phyloP scores from a whole-genome alignment of 192 early-diverging fungal genomes.

The Phlyctochytrium bullatum region DNA sequence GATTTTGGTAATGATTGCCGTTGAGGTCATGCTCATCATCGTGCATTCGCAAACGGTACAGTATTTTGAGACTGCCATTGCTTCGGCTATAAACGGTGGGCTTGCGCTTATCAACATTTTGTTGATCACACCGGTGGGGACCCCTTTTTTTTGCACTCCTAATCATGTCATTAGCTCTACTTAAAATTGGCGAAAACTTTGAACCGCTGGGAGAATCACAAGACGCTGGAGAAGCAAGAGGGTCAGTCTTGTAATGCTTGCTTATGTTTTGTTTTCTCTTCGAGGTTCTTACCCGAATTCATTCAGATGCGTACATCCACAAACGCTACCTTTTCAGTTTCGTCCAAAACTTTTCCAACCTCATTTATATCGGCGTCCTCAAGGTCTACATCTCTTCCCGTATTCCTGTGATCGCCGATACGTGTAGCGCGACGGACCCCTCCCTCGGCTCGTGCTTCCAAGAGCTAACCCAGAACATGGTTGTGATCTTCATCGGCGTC shows the following conservation, averaged over 20 bases:
- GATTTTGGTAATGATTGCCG: slow-evolving; percentile 26
- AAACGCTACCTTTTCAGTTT: slow-evolving; percentile 62
- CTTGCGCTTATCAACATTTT: slow-evolving; percentile 51
- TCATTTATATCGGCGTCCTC: slow-evolving; percentile 58
- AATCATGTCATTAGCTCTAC: slow-evolving; percentile 6
- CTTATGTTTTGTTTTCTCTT: not conserved
- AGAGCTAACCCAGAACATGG: slow-evolving; percentile 57
- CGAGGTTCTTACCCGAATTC: not conserved
- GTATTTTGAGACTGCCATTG: slow-evolving; percentile 3
- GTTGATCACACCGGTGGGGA: slow-evolving; percentile 47
- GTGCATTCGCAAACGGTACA: not conserved
- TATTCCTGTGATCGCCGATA: slow-evolving; percentile 7
- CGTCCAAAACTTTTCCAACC: slow-evolving; percentile 56
- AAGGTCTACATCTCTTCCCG: slow-evolving; percentile 31
- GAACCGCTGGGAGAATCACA: slow-evolving; percentile 33
- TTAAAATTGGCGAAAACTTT: slow-evolving; percentile 10
- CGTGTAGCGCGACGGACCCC: not conserved
- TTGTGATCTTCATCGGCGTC: slow-evolving; percentile 59
- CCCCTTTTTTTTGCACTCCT: not conserved
- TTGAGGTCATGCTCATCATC: slow-evolving; percentile 26
- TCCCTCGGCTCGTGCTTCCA: slow-evolving; percentile 42
- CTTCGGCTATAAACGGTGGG: not conserved
- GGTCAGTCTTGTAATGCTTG: too few relatives aligned
- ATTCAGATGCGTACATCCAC: slow-evolving; percentile 31
- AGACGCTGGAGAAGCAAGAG: slow-evolving; percentile 16